Conservation (phyloP, 371 early-diverging fungal species). For the Mucor indicus region DNA sequence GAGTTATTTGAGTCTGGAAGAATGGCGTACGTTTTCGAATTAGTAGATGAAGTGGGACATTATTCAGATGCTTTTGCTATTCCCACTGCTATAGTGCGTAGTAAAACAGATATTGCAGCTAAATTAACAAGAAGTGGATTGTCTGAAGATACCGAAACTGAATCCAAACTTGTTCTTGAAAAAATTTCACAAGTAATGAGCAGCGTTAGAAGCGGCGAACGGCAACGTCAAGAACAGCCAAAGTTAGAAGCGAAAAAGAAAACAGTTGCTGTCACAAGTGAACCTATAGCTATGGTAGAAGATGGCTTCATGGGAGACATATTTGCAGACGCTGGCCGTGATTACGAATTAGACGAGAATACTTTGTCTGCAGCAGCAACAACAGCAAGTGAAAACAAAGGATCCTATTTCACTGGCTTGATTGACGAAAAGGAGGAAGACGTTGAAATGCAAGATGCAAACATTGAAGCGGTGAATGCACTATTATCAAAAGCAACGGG, state of each 20-base stretch:
- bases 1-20: conserved; percentile 79
- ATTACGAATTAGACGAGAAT: conserved; percentile 62
- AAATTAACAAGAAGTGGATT: conserved; percentile 17
- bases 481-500: conserved; percentile 17
- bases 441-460: conserved; percentile 18
- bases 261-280: conserved; percentile 11
- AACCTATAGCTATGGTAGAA: conserved; percentile 17
- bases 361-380: conserved; percentile 1
- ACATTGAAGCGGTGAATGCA: conserved; percentile 8
- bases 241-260: conserved; percentile 24
- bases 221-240: conserved; percentile 6
- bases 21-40: conserved; percentile 77
- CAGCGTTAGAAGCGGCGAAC: conserved; percentile 40
- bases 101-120: conserved; percentile 58
- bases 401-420: conserved; percentile 21
- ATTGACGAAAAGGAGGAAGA: conserved; percentile 24
- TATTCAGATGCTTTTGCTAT: conserved; percentile 59
- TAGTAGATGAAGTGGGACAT: conserved; percentile 53
- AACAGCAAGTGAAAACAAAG: conserved; percentile 13
- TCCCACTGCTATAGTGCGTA: conserved; percentile 76
- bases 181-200: conserved; percentile 73
- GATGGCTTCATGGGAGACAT: conserved; percentile 61
- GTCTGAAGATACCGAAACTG: conserved; percentile 39
- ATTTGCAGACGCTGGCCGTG: conserved; percentile 83
- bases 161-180: conserved; percentile 65